Evolutionary conservation across 164 flowering plant species (phyloP).

Genomic region (Vitis rotundifolia): DNA sequence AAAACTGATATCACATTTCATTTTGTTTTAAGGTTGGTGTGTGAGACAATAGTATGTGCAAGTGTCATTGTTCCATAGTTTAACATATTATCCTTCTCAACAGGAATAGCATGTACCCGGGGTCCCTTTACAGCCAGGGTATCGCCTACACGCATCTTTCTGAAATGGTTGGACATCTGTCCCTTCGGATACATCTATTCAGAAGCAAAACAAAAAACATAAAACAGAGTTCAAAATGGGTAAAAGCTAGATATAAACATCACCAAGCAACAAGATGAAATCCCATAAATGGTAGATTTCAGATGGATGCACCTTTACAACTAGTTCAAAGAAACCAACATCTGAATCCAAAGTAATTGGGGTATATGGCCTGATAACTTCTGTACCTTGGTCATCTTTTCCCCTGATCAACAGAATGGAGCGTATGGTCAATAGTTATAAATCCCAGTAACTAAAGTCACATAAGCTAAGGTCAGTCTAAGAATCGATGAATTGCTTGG

Average conservation of each 20-base stretch:
- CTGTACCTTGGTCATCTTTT: conserved; percentile 66
- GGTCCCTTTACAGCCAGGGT: conserved; percentile 40
- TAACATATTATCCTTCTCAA: neutral
- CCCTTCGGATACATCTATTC: conserved; percentile 41
- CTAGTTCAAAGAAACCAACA: conserved; percentile 37
- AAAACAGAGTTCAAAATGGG: neutral
- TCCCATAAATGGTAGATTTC: neutral
- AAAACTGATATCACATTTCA: too few species aligned
- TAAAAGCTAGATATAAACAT: neutral
- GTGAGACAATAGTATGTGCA: too few species aligned
- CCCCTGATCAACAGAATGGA: conserved; percentile 39
- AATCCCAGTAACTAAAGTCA: too few species aligned
- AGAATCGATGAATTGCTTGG: too few species aligned
- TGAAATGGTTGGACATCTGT: conserved; percentile 41
- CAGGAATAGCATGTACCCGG: conserved; percentile 15
- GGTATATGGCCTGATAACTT: conserved; percentile 39
- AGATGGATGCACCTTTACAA: conserved; percentile 24
- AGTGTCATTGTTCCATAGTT: too few species aligned
- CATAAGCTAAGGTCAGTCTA: too few species aligned
- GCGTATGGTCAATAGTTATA: too few species aligned
- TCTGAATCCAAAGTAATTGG: conserved; percentile 39
- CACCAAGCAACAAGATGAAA: too few species aligned
- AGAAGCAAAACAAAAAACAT: neutral
- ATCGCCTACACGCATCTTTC: conserved; percentile 37
- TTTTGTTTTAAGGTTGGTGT: too few species aligned